phyloP scores from a whole-genome alignment of 164 flowering plant genomes.

The Litsea cubeba region DNA sequence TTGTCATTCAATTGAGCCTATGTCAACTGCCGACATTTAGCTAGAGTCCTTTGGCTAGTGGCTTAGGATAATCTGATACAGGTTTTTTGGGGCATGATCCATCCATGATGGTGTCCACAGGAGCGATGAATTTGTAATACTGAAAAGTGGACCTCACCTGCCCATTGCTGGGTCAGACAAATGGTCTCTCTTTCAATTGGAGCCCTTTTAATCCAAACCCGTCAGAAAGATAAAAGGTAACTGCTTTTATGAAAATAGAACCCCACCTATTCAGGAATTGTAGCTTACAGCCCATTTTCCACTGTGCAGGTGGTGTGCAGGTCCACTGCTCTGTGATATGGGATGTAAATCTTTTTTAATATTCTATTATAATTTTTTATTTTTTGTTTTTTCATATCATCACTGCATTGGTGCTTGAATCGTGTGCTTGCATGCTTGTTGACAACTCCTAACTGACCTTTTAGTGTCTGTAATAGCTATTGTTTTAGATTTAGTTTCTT shows the following conservation, averaged over 20 bases:
- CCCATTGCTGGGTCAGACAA: background rate
- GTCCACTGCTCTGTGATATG: constrained; percentile 48
- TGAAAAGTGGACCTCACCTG: background rate
- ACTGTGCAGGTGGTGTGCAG: constrained; percentile 76
- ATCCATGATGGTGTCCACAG: background rate
- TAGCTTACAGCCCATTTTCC: constrained; percentile 56
- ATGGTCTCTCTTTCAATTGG: too few relatives aligned
- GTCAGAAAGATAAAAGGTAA: background rate
- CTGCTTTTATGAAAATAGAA: constrained; percentile 3
- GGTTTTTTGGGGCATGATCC: background rate
- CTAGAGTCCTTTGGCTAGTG: background rate
- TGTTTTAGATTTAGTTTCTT: background rate
- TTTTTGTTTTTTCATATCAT: background rate
- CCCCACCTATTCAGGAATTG: constrained; percentile 16
- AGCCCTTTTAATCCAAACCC: background rate
- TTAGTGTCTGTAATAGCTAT: background rate
- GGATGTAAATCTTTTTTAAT: constrained; percentile 18
- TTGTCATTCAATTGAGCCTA: background rate
- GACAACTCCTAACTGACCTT: background rate
- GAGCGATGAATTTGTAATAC: background rate
- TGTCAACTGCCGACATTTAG: background rate
- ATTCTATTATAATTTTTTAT: background rate
- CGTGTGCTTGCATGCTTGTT: constrained; percentile 4
- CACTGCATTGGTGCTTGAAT: background rate
- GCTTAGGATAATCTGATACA: background rate